Base-by-base conservation (phyloP, 768 basidiomycete species). In the Phlebiopsis flavidoalba region DNA sequence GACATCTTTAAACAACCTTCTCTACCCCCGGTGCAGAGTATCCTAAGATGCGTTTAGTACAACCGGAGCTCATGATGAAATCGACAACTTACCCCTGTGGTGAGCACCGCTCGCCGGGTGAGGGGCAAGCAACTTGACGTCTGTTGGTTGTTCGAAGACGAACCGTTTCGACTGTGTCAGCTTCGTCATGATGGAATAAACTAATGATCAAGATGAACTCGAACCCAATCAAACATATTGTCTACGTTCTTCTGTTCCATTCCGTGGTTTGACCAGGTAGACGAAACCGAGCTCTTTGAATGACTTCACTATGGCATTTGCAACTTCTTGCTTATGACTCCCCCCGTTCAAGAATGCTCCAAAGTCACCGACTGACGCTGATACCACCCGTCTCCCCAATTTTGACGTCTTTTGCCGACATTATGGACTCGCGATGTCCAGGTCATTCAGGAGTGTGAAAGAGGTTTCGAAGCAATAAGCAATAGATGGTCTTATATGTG, bases 311-410 rank as follows among this genome's bases (percentile, higher is more conserved):
- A 84, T 76, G 0, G 71, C 73, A 45, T 75, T 65, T 0, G 79
- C 80, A 12, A 80, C 77, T 0, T 40, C 63, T 55, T 77, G 67
- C 61, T 76, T 79, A 57, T 73, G 66, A 0, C 71, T 70, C 4
- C n/a, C n/a, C n/a, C 73, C 77, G 59, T 79, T 69, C 3, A 79
- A 57, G 65, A 82, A 83, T 1, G 75, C 66, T 8, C 60, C 67
- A 58, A 82, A 79, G 65, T 82, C 76, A 21, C n/a, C n/a, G n/a
- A 83, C n/a, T 67, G 19, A 79, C 69, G 31, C 71, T 65, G 15
- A 81, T 69, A 8, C 48, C 59, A 14, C 43, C 63, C 1, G 63
- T 33, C 36, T 53, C 40, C 21, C 43, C 54, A 33, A 57, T 35
- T 35, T 47, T 60, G 14, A 55, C 58, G 52, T 51, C 36, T 24